These are phyloP conservation scores for Globisporangium perplexum DNA, from an alignment of 352 stramenopile species.

Conservation along the genomic window DNA sequence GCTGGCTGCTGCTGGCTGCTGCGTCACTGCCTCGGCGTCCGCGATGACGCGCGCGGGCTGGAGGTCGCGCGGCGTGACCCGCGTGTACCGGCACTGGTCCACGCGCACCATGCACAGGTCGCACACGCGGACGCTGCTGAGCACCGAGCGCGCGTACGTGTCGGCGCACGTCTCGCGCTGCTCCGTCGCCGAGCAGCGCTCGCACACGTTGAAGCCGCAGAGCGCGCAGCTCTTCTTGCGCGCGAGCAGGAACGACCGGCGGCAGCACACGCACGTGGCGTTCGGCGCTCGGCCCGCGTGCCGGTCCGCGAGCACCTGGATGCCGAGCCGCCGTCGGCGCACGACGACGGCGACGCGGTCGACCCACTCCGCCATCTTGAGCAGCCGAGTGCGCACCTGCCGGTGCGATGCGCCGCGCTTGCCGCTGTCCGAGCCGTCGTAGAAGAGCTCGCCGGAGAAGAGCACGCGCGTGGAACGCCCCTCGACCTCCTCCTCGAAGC, in stretches of 20 bases:
- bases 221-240: conserved; percentile 17
- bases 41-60: conserved; percentile 1
- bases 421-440: conserved; percentile 2
- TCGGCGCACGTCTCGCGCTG: conserved; percentile 16
- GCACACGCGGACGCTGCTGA: conserved; percentile 22
- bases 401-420: conserved; percentile 6
- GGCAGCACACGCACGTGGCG: conserved; percentile 32
- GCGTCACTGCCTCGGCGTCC: background rate
- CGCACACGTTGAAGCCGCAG: conserved; percentile 27
- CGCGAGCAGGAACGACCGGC: conserved; percentile 26
- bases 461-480: conserved; percentile 27
- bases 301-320: conserved; percentile 42
- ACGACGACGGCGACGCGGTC: conserved; percentile 30
- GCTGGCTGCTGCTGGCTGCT: too few relatives aligned
- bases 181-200: conserved; percentile 22
- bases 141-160: conserved; percentile 4
- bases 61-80: conserved; percentile 10
- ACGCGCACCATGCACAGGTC: conserved; percentile 19
- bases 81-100: conserved; percentile 17
- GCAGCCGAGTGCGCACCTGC: conserved; percentile 12
- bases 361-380: conserved; percentile 15
- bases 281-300: conserved; percentile 16
- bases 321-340: conserved; percentile 37
- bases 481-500: conserved; percentile 30
- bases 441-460: conserved; percentile 32